Evolutionary conservation across 2,329 filamentous ascomycete species (phyloP).

Genomic region (Harringtonia lauricola): DNA sequence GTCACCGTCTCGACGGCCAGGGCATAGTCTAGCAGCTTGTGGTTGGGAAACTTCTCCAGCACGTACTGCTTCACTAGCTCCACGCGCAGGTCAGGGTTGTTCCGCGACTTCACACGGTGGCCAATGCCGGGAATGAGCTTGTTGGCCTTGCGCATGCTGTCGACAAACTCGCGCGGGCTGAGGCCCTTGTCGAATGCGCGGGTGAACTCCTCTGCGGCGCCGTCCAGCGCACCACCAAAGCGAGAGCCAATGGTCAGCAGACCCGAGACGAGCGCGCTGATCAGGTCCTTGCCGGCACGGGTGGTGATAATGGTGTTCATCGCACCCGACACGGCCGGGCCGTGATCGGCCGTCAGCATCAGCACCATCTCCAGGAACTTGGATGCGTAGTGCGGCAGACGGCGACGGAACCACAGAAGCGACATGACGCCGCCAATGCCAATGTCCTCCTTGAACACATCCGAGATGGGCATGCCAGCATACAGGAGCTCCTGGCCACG

Average conservation of each 20-base stretch:
- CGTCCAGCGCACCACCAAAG: constrained; percentile 96
- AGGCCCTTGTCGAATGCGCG: constrained; percentile 97
- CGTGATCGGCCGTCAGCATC: constrained; percentile 99
- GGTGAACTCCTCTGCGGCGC: constrained; percentile 96
- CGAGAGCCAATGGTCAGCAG: constrained; percentile 95
- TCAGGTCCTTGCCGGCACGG: constrained; percentile 96
- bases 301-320: constrained; percentile 99
- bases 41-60: constrained; percentile 90
- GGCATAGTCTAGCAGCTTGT: constrained; percentile 98
- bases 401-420: constrained; percentile 97
- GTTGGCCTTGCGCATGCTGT: constrained; percentile 99
- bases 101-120: constrained; percentile 98
- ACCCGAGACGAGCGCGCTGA: constrained; percentile 90
- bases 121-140: constrained; percentile 99
- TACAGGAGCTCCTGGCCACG: constrained; percentile 99
- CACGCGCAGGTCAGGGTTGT: constrained; percentile 99
- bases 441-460: constrained; percentile 98
- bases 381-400: constrained; percentile 89
- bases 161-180: constrained; percentile 96
- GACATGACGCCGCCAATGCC: constrained; percentile 99
- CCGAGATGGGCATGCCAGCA: constrained; percentile 99
- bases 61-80: constrained; percentile 99
- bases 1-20: constrained; percentile 96
- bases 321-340: constrained; percentile 95
- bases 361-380: constrained; percentile 99